A percentile compares a stretch with the other conserved stretches of the same genome.
Conservation (phyloP, 192 early-diverging fungal genomes). For the Coemansia sp. region DNA sequence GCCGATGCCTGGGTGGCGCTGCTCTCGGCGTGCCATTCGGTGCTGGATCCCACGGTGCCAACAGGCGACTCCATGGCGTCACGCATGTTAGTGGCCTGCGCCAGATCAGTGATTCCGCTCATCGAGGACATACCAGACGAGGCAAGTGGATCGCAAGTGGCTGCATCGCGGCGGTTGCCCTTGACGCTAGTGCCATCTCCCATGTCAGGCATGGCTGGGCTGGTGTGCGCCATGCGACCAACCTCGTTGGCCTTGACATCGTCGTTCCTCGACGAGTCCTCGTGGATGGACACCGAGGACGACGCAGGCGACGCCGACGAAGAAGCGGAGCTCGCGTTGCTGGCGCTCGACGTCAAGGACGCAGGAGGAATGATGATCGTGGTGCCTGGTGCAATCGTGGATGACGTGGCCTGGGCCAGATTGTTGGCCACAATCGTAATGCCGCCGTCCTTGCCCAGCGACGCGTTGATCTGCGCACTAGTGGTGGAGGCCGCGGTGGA, state of each 20-base stretch:
- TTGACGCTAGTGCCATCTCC: slow-evolving; percentile 14
- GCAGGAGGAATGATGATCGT: slow-evolving; percentile 43
- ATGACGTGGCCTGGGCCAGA: not conserved
- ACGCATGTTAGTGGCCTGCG: not conserved
- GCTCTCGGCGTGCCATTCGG: slow-evolving; percentile 21
- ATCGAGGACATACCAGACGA: not conserved
- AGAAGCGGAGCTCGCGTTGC: not conserved
- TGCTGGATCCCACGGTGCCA: slow-evolving; percentile 30
- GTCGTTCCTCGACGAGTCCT: slow-evolving; percentile 33
- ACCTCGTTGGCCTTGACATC: slow-evolving; percentile 40
- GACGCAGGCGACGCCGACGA: slow-evolving; percentile 15
- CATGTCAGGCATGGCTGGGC: slow-evolving; percentile 25
- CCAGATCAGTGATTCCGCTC: not conserved
- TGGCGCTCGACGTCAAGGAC: slow-evolving; percentile 13
- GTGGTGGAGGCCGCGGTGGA: slow-evolving; percentile 7
- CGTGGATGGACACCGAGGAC: slow-evolving; percentile 21
- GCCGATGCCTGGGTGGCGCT: not conserved
- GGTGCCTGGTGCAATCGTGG: slow-evolving; percentile 15
- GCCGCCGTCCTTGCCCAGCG: slow-evolving; percentile 48
- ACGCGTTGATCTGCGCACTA: slow-evolving; percentile 29
- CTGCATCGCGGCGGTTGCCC: slow-evolving; percentile 36
- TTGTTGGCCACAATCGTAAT: slow-evolving; percentile 43
- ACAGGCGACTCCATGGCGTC: slow-evolving; percentile 24
- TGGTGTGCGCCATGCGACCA: slow-evolving; percentile 25
- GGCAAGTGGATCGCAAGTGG: slow-evolving; percentile 21